Conservation (phyloP, 495 filamentous ascomycete species). For the Hapsidospora chrysogenum region DNA sequence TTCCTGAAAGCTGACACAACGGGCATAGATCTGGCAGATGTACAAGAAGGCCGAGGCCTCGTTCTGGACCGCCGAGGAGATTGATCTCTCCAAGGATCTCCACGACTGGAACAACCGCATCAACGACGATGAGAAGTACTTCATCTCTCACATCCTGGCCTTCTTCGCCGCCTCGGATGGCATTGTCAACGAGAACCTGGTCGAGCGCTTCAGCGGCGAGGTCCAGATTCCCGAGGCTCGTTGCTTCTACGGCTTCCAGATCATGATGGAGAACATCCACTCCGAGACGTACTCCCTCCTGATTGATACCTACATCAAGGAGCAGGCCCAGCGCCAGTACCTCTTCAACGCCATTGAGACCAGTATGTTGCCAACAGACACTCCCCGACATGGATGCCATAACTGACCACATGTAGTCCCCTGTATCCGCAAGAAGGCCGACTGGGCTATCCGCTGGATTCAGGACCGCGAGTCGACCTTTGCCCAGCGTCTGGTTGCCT, state of each 20-base stretch:
- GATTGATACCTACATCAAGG: slow-evolving; percentile 99
- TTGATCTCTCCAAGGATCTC: slow-evolving; percentile 95
- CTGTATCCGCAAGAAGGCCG: slow-evolving; percentile 92
- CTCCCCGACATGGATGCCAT: too few relatives aligned
- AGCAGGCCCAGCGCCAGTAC: slow-evolving; percentile 85
- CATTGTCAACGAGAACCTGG: slow-evolving; percentile 98
- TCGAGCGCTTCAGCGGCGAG: slow-evolving; percentile 94
- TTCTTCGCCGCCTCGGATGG: slow-evolving; percentile 99
- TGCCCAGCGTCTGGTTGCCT: slow-evolving; percentile 87
- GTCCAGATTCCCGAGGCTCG: slow-evolving; percentile 95
- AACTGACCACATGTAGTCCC: slow-evolving; percentile 41
- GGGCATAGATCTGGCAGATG: slow-evolving; percentile 91
- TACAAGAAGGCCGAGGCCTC: slow-evolving; percentile 99
- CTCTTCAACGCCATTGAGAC: slow-evolving; percentile 98
- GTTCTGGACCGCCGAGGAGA: slow-evolving; percentile 99
- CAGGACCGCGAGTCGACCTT: slow-evolving; percentile 83
- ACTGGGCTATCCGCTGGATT: slow-evolving; percentile 96
- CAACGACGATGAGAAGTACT: slow-evolving; percentile 94
- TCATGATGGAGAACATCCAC: slow-evolving; percentile 99
- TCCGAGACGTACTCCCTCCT: slow-evolving; percentile 98
- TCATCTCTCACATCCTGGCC: slow-evolving; percentile 94
- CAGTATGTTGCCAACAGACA: too few relatives aligned
- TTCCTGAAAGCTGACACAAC: background rate
- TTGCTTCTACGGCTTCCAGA: slow-evolving; percentile 99
- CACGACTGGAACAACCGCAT: slow-evolving; percentile 98